Base-by-base conservation (phyloP, 2,329 filamentous ascomycete genomes). In the Nothomitra cinnamomea region DNA sequence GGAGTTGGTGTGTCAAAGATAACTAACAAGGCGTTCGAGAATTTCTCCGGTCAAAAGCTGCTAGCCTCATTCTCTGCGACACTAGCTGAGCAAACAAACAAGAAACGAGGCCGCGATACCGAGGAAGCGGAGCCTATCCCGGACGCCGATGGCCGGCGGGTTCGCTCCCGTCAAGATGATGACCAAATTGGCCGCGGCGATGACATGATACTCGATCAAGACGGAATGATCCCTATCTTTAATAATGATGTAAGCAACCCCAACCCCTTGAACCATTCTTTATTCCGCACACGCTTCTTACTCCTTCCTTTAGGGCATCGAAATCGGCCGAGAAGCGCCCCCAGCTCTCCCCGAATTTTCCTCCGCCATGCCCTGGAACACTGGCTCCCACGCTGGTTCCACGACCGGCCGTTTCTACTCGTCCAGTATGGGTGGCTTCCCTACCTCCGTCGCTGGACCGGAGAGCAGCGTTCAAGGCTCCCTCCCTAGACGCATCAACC, bases 301-400 rank as follows among this genome's bases (percentile, higher is more conserved):
- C 13, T 51, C 41, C n/a, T 3, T 6, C 25, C 55, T 47, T 36
- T 57, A 71, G 57, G 76, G 76, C 7, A 65, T 83, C 19, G 87
- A 94, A 64, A 66, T 86, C 22, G 85, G 82, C 19, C 79, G 86
- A 66, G 78, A 85, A 42, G 83, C 77, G 1, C 76, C 72, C 0
- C 74, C 77, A 0, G 76, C 92, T 53, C 77, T 79, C 3, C 84
- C 94, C 55, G 77, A 82, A 53, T 76, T 77, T 25, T 77, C 78
- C 22, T 78, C 75, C 3, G 68, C 74, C n/a, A 79, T 85, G 73
- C 82, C 82, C 10, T 85, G 82, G 82, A 85, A 85, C 58, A 67
- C 75, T 45, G 73, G 73, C 52, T 80, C 77, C 45, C 60, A 61
- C 45, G 40, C 70, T 65, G 25, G 60, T 65, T 43, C 63, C 3